Percentiles rank a stretch among this genome's conserved stretches.
Conservation (phyloP, 2,329 filamentous ascomycete species). For the Penicillium sp. region DNA sequence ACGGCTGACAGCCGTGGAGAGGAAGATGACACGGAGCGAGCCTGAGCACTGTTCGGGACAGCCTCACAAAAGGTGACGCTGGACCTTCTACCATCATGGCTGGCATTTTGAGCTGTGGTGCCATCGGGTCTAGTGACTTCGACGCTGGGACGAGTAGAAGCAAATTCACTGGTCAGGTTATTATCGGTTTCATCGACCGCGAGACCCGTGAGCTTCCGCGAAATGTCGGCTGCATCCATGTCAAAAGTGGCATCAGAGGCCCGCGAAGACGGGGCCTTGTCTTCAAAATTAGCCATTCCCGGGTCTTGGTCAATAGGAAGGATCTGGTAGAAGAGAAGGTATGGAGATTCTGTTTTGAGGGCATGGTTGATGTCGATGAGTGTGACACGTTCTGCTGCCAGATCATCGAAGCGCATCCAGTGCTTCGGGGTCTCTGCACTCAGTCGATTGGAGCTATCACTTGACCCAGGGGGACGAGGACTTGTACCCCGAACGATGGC, state of each 20-base stretch:
- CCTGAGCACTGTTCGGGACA: constrained; percentile 10
- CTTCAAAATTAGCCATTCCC: constrained; percentile 30
- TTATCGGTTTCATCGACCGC: constrained; percentile 14
- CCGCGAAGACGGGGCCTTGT: constrained; percentile 30
- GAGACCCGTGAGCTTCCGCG: constrained; percentile 17
- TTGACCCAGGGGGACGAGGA: constrained; percentile 32
- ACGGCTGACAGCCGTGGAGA: constrained; percentile 24
- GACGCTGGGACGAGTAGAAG: constrained; percentile 34
- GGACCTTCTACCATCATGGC: constrained; percentile 18
- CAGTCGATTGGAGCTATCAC: constrained; percentile 21
- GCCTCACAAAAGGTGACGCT: constrained; percentile 29
- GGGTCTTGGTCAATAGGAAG: constrained; percentile 71
- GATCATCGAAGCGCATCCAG: constrained; percentile 91
- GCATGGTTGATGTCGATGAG: constrained; percentile 73
- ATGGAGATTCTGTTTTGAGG: constrained; percentile 81
- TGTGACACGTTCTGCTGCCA: constrained; percentile 65
- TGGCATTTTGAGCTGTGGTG: constrained; percentile 12
- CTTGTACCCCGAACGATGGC: constrained; percentile 70
- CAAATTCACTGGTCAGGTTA: constrained; percentile 19
- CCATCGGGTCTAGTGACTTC: constrained; percentile 33
- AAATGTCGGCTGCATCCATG: constrained; percentile 15
- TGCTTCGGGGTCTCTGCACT: constrained; percentile 61
- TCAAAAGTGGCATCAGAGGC: constrained; percentile 25
- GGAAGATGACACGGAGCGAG: constrained; percentile 22
- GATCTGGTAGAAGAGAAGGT: constrained; percentile 92